Conservation (phyloP, 257 asterid genomes). For the Anisodus tanguticus region DNA sequence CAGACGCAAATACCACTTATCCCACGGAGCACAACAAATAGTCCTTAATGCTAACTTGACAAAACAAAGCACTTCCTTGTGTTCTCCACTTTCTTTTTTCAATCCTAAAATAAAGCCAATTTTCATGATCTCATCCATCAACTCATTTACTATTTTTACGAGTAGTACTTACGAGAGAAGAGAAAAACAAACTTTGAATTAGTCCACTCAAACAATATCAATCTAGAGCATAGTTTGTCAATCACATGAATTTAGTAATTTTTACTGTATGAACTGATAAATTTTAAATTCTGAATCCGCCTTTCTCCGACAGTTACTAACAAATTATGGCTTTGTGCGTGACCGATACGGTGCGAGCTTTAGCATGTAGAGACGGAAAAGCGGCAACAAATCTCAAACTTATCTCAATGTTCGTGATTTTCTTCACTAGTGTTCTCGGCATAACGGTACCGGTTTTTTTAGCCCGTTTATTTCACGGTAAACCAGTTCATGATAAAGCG, state of each 20-base stretch:
- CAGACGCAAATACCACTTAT: conserved; percentile 14
- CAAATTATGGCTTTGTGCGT: conserved; percentile 35
- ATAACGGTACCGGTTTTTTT: conserved; percentile 40
- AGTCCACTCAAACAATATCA: neutral
- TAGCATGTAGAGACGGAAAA: conserved; percentile 39
- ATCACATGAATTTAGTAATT: too few species aligned
- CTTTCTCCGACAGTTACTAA: too few species aligned
- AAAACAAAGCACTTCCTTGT: neutral
- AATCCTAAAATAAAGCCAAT: neutral
- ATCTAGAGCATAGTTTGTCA: too few species aligned
- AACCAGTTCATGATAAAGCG: conserved; percentile 48
- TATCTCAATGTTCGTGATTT: conserved; percentile 37
- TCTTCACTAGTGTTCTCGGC: conserved; percentile 45
- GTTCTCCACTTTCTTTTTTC: neutral
- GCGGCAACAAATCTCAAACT: conserved; percentile 43
- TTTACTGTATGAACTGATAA: neutral
- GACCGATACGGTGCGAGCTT: conserved; percentile 39
- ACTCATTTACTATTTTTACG: conserved; percentile 18
- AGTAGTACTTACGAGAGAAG: neutral
- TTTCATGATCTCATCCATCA: neutral
- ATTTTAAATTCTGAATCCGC: neutral
- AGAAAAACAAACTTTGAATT: neutral
- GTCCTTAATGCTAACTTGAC: conserved; percentile 18
- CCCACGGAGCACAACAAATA: conserved; percentile 9
- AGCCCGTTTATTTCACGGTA: conserved; percentile 45